Conservation (phyloP, 2,329 filamentous ascomycete species). For the Fusarium phyllophilum region DNA sequence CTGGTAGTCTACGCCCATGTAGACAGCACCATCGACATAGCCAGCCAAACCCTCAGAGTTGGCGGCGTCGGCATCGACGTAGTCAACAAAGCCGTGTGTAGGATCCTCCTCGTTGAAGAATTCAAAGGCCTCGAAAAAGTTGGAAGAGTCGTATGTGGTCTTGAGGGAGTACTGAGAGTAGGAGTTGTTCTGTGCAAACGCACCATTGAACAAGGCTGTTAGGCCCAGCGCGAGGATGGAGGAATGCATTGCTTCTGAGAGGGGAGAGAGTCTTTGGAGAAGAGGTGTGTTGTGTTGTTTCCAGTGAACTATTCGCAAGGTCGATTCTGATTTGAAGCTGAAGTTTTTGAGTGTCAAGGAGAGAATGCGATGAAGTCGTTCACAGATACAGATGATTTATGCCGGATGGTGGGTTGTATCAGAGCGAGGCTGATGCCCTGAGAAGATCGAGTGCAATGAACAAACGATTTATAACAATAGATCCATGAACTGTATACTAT, state of each 20-base stretch:
- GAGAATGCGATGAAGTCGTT: slow-evolving; percentile 12
- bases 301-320: neutral
- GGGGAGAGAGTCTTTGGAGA: neutral
- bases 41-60: slow-evolving; percentile 67
- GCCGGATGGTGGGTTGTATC: neutral
- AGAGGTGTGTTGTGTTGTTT: neutral
- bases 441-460: neutral
- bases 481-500: neutral
- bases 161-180: slow-evolving; percentile 55
- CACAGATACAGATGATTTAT: slow-evolving; percentile 2
- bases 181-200: slow-evolving; percentile 38
- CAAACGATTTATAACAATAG: slow-evolving; percentile 30
- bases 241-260: slow-evolving; percentile 38
- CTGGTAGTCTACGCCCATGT: slow-evolving; percentile 75
- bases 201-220: slow-evolving; percentile 45
- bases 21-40: slow-evolving; percentile 65
- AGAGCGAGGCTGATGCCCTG: neutral
- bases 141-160: slow-evolving; percentile 60
- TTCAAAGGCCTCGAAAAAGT: slow-evolving; percentile 66
- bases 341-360: slow-evolving; percentile 5
- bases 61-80: slow-evolving; percentile 69
- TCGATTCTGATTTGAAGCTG: slow-evolving; percentile 9
- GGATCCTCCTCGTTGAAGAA: slow-evolving; percentile 72
- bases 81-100: slow-evolving; percentile 79
- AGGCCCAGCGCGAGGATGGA: slow-evolving; percentile 43